Percentiles rank a stretch among this genome's conserved stretches.
These are phyloP conservation scores for Solanum chaucha DNA, from an alignment of 257 asterid genomes.

Conservation along the genomic window DNA sequence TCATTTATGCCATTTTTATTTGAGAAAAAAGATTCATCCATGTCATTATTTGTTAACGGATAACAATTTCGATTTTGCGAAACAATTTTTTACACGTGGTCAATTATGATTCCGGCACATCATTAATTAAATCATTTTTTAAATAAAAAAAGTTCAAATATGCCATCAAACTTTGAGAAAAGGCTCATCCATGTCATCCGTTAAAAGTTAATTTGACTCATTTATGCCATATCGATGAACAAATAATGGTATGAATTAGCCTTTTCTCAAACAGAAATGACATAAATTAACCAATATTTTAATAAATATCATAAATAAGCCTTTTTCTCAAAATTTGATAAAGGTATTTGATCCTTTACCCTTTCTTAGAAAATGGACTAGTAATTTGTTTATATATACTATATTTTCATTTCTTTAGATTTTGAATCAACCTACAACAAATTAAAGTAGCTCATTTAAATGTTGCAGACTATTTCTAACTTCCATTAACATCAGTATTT, in stretches of 20 bases:
- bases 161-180: not conserved
- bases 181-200: not conserved
- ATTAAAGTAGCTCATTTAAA: not conserved
- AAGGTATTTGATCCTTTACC: not conserved
- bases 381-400: not conserved
- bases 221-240: fast-evolving
- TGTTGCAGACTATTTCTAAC: not conserved
- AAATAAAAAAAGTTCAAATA: too few species aligned
- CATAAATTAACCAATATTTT: not conserved
- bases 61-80: not conserved
- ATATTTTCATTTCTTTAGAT: not conserved
- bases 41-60: not conserved
- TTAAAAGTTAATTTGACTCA: not conserved
- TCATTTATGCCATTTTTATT: not conserved
- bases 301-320: fast-evolving
- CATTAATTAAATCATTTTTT: too few species aligned
- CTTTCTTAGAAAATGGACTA: not conserved
- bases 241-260: too few species aligned
- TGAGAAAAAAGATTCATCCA: not conserved
- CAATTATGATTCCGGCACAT: not conserved
- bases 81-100: too few species aligned
- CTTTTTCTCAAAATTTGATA: not conserved
- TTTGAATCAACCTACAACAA: not conserved
- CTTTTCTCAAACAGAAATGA: not conserved
- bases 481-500: not conserved